Conservation (phyloP, 2,329 filamentous ascomycete genomes). For the Plenodomus tracheiphilus region DNA sequence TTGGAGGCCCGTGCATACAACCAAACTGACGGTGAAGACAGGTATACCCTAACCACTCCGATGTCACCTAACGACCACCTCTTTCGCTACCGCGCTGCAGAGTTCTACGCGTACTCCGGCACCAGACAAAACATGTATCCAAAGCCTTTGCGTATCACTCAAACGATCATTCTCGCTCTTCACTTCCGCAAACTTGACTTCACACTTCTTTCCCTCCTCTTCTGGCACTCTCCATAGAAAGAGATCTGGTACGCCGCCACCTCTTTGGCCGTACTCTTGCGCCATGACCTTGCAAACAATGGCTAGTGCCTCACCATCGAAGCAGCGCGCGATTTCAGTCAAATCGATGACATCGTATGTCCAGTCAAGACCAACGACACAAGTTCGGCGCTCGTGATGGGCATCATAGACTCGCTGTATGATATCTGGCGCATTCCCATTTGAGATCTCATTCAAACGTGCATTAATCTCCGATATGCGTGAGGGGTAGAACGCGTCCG, state of each 20-base stretch:
- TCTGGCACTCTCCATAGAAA: slow-evolving; percentile 73
- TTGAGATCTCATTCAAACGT: slow-evolving; percentile 82
- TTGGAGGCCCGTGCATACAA: too few relatives aligned
- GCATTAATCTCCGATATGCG: slow-evolving; percentile 89
- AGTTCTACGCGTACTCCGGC: slow-evolving; percentile 86
- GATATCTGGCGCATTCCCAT: slow-evolving; percentile 72
- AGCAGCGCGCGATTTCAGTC: slow-evolving; percentile 75
- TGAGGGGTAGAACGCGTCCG: slow-evolving; percentile 85
- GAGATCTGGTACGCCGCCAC: slow-evolving; percentile 87
- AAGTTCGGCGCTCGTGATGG: slow-evolving; percentile 73
- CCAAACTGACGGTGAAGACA: too few relatives aligned
- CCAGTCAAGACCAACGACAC: slow-evolving; percentile 92
- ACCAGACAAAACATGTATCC: slow-evolving; percentile 90
- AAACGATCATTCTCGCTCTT: slow-evolving; percentile 78
- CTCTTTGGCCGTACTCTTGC: slow-evolving; percentile 87
- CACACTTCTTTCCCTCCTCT: slow-evolving; percentile 45
- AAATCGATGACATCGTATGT: slow-evolving; percentile 79
- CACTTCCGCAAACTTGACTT: slow-evolving; percentile 71
- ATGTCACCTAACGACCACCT: slow-evolving; percentile 46
- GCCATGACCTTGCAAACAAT: slow-evolving; percentile 91
- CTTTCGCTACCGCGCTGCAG: slow-evolving; percentile 65
- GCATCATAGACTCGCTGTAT: slow-evolving; percentile 69
- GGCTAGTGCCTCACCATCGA: slow-evolving; percentile 77
- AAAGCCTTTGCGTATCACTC: slow-evolving; percentile 93
- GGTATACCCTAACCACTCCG: too few relatives aligned